Evolutionary conservation across 108 stramenopile genomes (phyloP), one percentile per base, ranked within the genome.

Genomic region (Phaeodactylum tricornutum): DNA sequence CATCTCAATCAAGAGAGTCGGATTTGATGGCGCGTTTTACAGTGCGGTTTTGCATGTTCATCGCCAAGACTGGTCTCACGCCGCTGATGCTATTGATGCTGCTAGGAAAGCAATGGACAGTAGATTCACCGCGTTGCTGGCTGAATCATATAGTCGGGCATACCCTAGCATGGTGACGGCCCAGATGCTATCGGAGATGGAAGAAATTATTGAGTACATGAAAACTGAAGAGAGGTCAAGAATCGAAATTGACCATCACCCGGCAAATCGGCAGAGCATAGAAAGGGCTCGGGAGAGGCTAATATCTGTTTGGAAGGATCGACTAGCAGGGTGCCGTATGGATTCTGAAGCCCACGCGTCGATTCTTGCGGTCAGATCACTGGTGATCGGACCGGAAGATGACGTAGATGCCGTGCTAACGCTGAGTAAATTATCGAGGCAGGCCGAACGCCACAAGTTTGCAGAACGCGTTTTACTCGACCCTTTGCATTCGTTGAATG

Each of bases 21-120:
- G 81, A 39, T 92, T 87, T 45, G 94, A 96, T 52, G 93, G 91
- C 4, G 68, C 85, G n/a, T 96, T 96, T 59, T 89, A 81, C 53
- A 76, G 87, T 23, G 92, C 96, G 6, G 89, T 99, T 12, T 66
- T 96, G 34, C 79, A 89, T 39, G 66, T 96, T 47, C 85, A 96
- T 38, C 27, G 77, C 36, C 73, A 85, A 40, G 75, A 87, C 48
- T 92, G 90, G 90, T 53, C 53, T 14, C 48, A 63, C 32, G 86
- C 83, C 19, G 81, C 74, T 9, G 71, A 72, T 16, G 77, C 81
- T 4, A 92, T 92, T 53, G 85, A 92, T 64, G 71, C 67, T 6
- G 90, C 90, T 16, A 64, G 90, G 27, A 71, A 67, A 40, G 83
- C 90, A 7, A 87, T 92, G 84, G 90, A 92, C 50, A 64, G 79